phyloP scores from a whole-genome alignment of 352 stramenopile species.

The Phytophthora pluvialis region DNA sequence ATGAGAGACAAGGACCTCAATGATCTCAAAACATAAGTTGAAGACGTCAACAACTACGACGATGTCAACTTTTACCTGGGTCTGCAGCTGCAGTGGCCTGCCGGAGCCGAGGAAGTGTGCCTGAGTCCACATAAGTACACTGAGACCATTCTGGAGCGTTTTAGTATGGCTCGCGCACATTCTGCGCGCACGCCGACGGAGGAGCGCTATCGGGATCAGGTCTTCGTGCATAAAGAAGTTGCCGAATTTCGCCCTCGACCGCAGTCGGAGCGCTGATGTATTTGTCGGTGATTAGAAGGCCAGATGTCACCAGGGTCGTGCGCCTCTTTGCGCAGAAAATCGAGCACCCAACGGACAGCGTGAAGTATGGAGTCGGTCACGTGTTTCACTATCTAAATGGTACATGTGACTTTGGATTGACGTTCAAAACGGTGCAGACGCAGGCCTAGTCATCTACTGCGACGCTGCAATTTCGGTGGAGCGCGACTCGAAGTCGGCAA shows the following conservation, averaged over 20 bases:
- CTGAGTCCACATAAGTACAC: background rate
- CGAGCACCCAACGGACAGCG: background rate
- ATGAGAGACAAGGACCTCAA: background rate
- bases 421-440: no score
- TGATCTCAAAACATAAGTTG: background rate
- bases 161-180: background rate
- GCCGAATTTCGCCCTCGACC: background rate
- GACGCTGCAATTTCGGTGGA: no score
- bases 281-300: background rate
- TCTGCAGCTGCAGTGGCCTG: background rate
- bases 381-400: conserved; percentile 1
- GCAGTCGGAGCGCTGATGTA: background rate
- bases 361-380: background rate
- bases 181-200: background rate
- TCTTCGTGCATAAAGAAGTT: background rate
- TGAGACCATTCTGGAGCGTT: background rate
- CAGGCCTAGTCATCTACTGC: no score
- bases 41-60: background rate
- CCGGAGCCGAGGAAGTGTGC: background rate
- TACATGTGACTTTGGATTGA: background rate
- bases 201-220: background rate
- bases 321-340: background rate
- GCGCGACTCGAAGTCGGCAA: no score
- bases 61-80: background rate
- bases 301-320: background rate